phyloP scores from a whole-genome alignment of 2,329 filamentous ascomycete species.

The Clonostachys byssicola region DNA sequence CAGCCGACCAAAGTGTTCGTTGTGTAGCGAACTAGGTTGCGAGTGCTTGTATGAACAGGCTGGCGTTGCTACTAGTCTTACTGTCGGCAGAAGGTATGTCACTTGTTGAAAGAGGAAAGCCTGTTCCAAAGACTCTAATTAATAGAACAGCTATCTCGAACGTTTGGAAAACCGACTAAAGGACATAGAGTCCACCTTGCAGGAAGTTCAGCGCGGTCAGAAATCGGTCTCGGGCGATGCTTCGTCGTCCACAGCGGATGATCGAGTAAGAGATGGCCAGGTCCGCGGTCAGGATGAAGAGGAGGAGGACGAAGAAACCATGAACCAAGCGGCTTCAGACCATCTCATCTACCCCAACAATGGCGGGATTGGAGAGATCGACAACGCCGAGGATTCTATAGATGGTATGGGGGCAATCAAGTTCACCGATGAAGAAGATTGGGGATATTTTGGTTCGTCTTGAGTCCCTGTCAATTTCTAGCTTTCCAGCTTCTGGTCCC shows the following conservation, averaged over 20 bases:
- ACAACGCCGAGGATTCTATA: neutral
- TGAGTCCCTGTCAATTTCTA: neutral
- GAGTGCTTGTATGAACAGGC: neutral
- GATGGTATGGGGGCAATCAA: neutral
- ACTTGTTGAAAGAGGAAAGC: neutral
- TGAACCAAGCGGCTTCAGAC: neutral
- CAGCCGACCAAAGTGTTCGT: neutral
- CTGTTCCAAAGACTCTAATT: neutral
- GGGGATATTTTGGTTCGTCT: neutral
- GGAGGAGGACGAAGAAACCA: too few relatives aligned
- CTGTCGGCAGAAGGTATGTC: neutral
- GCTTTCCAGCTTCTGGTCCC: neutral
- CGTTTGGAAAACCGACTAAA: neutral
- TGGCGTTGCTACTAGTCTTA: neutral
- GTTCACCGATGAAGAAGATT: neutral
- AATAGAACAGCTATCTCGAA: neutral
- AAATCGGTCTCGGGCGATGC: too few relatives aligned
- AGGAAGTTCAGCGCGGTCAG: neutral
- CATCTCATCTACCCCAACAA: neutral
- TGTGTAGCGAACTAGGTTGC: neutral
- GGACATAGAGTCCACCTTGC: neutral
- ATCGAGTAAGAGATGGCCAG: too few relatives aligned
- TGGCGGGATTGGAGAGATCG: neutral
- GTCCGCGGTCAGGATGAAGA: too few relatives aligned
- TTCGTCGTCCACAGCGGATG: too few relatives aligned